phyloP scores from a whole-genome alignment of 2,329 filamentous ascomycete species.

The Leptographium flavum region DNA sequence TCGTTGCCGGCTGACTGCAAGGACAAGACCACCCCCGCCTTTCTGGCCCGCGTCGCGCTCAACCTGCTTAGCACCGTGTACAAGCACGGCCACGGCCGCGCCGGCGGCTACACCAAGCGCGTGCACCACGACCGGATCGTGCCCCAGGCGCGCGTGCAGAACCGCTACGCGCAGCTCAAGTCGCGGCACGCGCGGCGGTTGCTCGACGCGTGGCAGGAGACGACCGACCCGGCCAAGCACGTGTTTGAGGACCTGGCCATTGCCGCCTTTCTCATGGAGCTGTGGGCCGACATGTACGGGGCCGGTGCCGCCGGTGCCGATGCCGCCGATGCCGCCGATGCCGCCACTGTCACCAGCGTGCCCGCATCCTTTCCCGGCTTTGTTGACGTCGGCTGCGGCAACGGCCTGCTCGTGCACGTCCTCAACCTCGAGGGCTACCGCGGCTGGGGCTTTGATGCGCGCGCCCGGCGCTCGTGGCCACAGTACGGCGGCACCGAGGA shows the following conservation, averaged over 20 bases:
- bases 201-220: conserved; percentile 68
- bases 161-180: conserved; percentile 72
- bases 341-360: too few relatives aligned
- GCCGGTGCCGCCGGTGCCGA: neutral
- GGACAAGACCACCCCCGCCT: conserved; percentile 5
- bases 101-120: conserved; percentile 60
- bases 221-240: conserved; percentile 78
- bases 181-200: conserved; percentile 58
- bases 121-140: conserved; percentile 74
- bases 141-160: conserved; percentile 62
- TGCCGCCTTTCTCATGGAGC: conserved; percentile 79
- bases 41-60: conserved; percentile 49
- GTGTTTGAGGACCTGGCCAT: conserved; percentile 92
- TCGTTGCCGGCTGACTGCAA: conserved; percentile 20
- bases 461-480: conserved; percentile 72
- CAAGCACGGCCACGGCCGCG: conserved; percentile 57
- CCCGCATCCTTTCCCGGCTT: conserved; percentile 60
- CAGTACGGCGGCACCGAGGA: conserved; percentile 39
- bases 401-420: conserved; percentile 77
- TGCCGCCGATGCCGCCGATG: conserved; percentile 4
- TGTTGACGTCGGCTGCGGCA: conserved; percentile 91
- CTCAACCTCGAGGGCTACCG: conserved; percentile 64
- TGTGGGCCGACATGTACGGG: conserved; percentile 76
- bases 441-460: conserved; percentile 86
- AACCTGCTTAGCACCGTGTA: conserved; percentile 53